Conservation (phyloP, 2,329 filamentous ascomycete genomes). For the Fusarium sp. region DNA sequence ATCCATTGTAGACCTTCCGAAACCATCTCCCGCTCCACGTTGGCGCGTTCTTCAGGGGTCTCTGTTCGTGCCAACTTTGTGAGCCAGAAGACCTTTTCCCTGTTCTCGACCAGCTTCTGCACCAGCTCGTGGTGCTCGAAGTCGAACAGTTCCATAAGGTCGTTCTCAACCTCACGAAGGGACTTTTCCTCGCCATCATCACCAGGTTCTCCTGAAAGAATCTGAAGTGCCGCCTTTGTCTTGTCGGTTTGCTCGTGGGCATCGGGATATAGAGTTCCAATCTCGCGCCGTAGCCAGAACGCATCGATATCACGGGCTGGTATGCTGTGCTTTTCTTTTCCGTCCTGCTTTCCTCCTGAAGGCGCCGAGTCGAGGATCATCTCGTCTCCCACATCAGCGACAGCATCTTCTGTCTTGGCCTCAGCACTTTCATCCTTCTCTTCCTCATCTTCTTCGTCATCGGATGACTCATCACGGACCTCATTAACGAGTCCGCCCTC, state of each 20-base stretch:
- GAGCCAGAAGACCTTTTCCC: constrained; percentile 95
- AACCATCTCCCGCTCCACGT: constrained; percentile 90
- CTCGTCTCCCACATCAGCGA: constrained; percentile 77
- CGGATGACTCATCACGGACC: constrained; percentile 87
- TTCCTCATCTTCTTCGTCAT: constrained; percentile 76
- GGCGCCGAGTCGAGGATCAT: constrained; percentile 83
- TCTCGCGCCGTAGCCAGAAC: constrained; percentile 95
- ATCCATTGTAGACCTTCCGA: constrained; percentile 89
- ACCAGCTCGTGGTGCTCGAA: constrained; percentile 96
- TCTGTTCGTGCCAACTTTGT: constrained; percentile 87
- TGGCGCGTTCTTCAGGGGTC: constrained; percentile 78
- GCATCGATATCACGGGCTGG: constrained; percentile 93
- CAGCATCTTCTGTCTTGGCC: constrained; percentile 63
- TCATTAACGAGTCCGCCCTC: constrained; percentile 83
- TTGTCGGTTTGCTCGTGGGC: constrained; percentile 95
- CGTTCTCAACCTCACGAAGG: constrained; percentile 94
- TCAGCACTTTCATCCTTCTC: constrained; percentile 68
- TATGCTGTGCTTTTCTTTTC: constrained; percentile 72
- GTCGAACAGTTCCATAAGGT: constrained; percentile 97
- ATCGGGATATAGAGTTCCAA: constrained; percentile 88
- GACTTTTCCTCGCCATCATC: constrained; percentile 85
- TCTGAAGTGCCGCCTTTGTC: constrained; percentile 83
- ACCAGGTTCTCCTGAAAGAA: constrained; percentile 80
- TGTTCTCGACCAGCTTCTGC: constrained; percentile 88
- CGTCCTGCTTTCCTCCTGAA: constrained; percentile 59